Evolutionary conservation across 345 rosid species (phyloP), one percentile per base, ranked within the genome.

Genomic region (Brassica carinata): DNA sequence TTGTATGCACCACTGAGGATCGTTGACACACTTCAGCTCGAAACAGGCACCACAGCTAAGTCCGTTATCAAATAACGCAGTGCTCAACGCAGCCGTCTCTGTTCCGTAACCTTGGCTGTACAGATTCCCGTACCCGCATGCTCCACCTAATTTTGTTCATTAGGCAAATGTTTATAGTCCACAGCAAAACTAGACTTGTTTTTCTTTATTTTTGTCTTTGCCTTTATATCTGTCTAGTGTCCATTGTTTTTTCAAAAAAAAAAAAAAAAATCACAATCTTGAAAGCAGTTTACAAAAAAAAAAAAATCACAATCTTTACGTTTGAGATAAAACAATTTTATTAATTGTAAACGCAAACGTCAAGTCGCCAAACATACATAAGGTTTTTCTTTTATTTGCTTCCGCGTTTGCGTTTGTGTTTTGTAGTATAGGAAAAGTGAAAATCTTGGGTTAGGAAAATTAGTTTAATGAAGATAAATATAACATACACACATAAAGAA

Each of bases 41-140:
- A 66, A 91, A 76, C 93, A 91, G 0, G 96, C 87, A 0, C 96
- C 96, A 34, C 96, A 91, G 61, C 86, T 86, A 53, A 91, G 70
- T 43, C 96, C 96, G 62, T 87, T 87, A 81, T 87, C 69, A 53
- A 88, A 91, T 66, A 89, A 75, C 0, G 96, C 90, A 2, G 90
- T 89, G 86, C 96, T 91, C 29, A 91, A 79, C 8, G 96, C 96
- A 9, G 91, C 93, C 38, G 96, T 91, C 79, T 87, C 86, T 0
- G 85, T 84, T 8, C 96, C 96, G 55, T 91, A 91, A 2, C 96
- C 96, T 75, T 84, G 87, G 80, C 93, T 86, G 83, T 91, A 91
- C n/a, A 91, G 61, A 34, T 91, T 91, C 8, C 92, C 96, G 58
- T 91, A 91, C 11, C 96, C 96, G 77, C 96, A 91, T 61, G 96